phyloP scores from a whole-genome alignment of 345 rosid genomes.

The Salix viminalis region DNA sequence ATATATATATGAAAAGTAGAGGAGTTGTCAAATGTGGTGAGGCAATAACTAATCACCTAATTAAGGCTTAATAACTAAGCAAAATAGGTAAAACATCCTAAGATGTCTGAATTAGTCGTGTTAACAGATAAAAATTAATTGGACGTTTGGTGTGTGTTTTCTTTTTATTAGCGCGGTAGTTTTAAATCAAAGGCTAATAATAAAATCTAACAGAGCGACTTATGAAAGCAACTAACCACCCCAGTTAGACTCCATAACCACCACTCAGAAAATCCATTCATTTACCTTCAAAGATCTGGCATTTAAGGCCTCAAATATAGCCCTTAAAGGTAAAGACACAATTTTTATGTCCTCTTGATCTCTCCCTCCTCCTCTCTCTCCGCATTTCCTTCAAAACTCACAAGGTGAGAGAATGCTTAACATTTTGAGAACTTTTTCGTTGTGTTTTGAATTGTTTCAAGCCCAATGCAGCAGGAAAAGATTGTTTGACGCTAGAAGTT shows the following conservation, averaged over 20 bases:
- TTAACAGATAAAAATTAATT: not conserved
- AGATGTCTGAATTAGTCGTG: not conserved
- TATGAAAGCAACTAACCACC: constrained; percentile 19
- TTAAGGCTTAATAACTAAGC: constrained; percentile 12
- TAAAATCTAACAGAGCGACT: constrained; percentile 9
- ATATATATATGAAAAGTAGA: not conserved
- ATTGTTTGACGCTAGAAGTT: not conserved
- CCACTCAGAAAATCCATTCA: not conserved
- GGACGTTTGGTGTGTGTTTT: not conserved
- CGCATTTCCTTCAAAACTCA: not conserved
- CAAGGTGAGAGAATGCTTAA: not conserved
- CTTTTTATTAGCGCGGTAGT: constrained; percentile 40
- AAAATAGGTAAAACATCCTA: constrained; percentile 16
- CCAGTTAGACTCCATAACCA: constrained; percentile 31
- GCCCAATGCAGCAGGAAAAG: not conserved
- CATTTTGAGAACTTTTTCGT: not conserved
- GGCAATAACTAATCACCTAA: not conserved
- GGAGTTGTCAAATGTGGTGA: not conserved
- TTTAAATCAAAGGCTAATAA: constrained; percentile 33
- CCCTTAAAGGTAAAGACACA: not conserved
- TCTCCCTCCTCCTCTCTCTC: not conserved
- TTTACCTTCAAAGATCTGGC: not conserved
- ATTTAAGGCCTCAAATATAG: not conserved
- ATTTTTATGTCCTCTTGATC: not conserved
- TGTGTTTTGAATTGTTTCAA: not conserved